Evolutionary conservation across 176 grass and related monocot species (phyloP).

Genomic region (Eleusine coracana): DNA sequence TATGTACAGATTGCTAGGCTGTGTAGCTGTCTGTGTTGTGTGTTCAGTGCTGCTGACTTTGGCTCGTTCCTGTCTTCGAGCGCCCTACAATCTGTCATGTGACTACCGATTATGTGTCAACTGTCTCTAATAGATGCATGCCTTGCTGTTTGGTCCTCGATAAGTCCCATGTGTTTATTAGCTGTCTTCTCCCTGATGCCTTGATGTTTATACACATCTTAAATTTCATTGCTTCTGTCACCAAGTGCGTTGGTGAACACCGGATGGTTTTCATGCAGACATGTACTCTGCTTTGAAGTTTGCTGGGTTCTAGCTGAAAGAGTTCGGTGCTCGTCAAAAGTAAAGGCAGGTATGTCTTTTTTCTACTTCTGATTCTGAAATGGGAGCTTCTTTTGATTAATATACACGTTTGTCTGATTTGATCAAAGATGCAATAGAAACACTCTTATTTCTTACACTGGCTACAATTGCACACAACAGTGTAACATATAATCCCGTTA

Average conservation of each 20-base stretch:
- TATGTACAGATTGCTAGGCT: conserved; percentile 13
- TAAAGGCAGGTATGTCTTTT: not conserved
- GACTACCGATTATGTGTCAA: not conserved
- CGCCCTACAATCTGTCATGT: not conserved
- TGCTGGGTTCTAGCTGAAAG: not conserved
- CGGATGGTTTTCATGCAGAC: not conserved
- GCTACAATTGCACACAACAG: not conserved
- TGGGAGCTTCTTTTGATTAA: not conserved
- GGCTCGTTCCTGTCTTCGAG: not conserved
- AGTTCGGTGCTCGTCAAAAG: not conserved
- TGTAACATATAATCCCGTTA: not conserved
- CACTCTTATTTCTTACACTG: not conserved
- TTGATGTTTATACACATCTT: not conserved
- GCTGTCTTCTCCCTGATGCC: not conserved
- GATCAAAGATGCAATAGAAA: not conserved
- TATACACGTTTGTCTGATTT: not conserved
- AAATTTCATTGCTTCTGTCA: not conserved
- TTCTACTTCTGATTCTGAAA: too few relatives aligned
- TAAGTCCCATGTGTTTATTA: not conserved
- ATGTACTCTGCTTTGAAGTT: too few relatives aligned
- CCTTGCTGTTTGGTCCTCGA: not conserved
- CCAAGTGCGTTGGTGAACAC: not conserved
- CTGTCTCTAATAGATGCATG: not conserved
- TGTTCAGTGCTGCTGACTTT: not conserved
- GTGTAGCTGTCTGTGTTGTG: not conserved